A percentile compares a stretch with the other conserved stretches of the same genome.
These are phyloP conservation scores for Luffa aegyptiaca DNA, from an alignment of 306 rosid genomes.

Conservation along the genomic window DNA sequence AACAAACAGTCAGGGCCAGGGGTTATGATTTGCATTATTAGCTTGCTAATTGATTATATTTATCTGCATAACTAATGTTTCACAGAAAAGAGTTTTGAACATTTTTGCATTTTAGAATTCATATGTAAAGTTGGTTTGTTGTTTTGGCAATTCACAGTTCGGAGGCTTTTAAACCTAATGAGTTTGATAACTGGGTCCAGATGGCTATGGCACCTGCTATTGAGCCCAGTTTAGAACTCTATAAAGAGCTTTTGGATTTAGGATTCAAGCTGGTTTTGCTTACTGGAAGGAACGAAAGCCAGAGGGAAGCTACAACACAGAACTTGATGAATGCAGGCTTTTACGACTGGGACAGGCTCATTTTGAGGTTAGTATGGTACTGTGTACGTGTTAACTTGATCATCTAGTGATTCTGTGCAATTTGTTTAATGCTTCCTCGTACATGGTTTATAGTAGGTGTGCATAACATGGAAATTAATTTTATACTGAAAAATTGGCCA, in stretches of 20 bases:
- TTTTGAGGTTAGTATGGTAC: slow-evolving; percentile 47
- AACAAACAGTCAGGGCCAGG: neutral
- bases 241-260: slow-evolving; percentile 49
- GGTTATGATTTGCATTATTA: neutral
- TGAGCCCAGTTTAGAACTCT: slow-evolving; percentile 63
- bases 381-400: neutral
- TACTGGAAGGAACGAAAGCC: slow-evolving; percentile 74
- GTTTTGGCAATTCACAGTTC: slow-evolving; percentile 32
- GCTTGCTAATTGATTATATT: neutral
- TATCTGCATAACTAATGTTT: neutral
- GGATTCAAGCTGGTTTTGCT: slow-evolving; percentile 77
- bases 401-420: neutral
- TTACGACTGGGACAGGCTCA: slow-evolving; percentile 63
- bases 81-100: neutral
- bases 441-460: neutral
- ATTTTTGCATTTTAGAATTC: neutral
- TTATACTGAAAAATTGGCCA: neutral
- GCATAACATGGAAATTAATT: neutral
- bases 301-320: slow-evolving; percentile 43
- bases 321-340: slow-evolving; percentile 69
- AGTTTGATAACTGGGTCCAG: slow-evolving; percentile 72
- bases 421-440: neutral
- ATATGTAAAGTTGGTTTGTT: slow-evolving; percentile 4
- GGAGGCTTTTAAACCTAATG: slow-evolving; percentile 43
- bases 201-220: slow-evolving; percentile 54